phyloP scores from a whole-genome alignment of 78 protist genomes.

The Planoprotostelium fungivorum region DNA sequence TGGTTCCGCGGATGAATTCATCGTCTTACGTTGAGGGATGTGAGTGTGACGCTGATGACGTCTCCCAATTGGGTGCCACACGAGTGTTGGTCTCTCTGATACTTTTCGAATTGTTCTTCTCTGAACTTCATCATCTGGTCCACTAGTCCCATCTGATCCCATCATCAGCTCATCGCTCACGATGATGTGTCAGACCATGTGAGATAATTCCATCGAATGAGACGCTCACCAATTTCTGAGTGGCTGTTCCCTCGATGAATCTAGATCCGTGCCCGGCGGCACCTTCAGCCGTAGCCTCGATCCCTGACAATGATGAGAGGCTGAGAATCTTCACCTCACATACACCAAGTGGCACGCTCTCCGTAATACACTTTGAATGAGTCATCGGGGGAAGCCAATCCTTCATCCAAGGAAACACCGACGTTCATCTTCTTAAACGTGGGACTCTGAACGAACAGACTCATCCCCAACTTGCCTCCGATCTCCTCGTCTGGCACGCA shows the following conservation, averaged over 20 bases:
- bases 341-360: slow-evolving; percentile 74
- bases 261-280: slow-evolving; percentile 81
- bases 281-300: slow-evolving; percentile 65
- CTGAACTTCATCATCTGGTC: slow-evolving; percentile 52
- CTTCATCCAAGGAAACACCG: slow-evolving; percentile 78
- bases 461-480: slow-evolving; percentile 80
- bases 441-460: slow-evolving; percentile 14
- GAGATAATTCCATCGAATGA: neutral
- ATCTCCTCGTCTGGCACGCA: slow-evolving; percentile 85
- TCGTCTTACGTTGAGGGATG: slow-evolving; percentile 54
- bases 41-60: slow-evolving; percentile 73
- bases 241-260: slow-evolving; percentile 71
- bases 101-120: slow-evolving; percentile 28
- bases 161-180: neutral
- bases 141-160: slow-evolving; percentile 33
- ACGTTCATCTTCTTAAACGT: slow-evolving; percentile 56
- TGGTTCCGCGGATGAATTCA: neutral
- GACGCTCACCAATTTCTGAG: slow-evolving; percentile 14
- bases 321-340: neutral
- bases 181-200: neutral
- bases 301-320: slow-evolving; percentile 5
- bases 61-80: slow-evolving; percentile 66
- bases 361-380: slow-evolving; percentile 73
- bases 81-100: slow-evolving; percentile 37
- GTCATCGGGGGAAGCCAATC: slow-evolving; percentile 63